These are phyloP conservation scores for Saccharomycopsis lassenensis DNA, from an alignment of 805 yeast genomes.

Conservation along the genomic window DNA sequence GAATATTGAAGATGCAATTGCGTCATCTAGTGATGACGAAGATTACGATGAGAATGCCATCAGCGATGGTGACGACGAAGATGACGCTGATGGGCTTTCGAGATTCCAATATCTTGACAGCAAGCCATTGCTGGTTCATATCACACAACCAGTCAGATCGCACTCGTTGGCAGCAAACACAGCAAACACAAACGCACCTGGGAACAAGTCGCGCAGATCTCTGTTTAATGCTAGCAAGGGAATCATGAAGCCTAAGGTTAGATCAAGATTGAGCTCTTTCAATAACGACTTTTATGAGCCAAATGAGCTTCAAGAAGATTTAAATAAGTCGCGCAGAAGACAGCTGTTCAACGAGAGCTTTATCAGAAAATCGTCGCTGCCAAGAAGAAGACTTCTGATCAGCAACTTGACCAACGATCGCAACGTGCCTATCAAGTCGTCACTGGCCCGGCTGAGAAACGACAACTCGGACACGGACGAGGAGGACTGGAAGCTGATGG, in stretches of 20 bases:
- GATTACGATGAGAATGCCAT: constrained; percentile 24
- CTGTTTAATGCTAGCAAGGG: constrained; percentile 3
- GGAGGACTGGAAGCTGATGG: constrained; percentile 92
- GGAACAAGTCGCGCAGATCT: background rate
- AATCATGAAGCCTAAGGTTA: constrained; percentile 4
- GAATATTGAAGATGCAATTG: constrained; percentile 31
- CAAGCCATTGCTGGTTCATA: constrained; percentile 2
- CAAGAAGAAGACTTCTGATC: constrained; percentile 12
- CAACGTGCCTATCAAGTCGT: background rate
- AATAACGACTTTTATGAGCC: constrained; percentile 4
- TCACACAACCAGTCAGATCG: background rate
- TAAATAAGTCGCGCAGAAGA: constrained; percentile 1
- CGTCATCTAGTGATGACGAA: constrained; percentile 26
- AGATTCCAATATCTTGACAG: constrained; percentile 17
- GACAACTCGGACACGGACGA: constrained; percentile 75
- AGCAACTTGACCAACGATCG: constrained; percentile 10
- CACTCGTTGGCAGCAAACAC: background rate
- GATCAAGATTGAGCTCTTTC: constrained; percentile 18
- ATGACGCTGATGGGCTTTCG: constrained; percentile 26
- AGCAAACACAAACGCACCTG: background rate
- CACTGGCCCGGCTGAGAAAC: background rate
- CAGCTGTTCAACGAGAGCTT: constrained; percentile 14
- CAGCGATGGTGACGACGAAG: constrained; percentile 25
- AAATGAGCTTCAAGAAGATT: constrained; percentile 4
- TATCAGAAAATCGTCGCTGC: constrained; percentile 1